A percentile compares a stretch with the other conserved stretches of the same genome.
Conservation (phyloP, 768 basidiomycete species). For the Auricularia heimuer region DNA sequence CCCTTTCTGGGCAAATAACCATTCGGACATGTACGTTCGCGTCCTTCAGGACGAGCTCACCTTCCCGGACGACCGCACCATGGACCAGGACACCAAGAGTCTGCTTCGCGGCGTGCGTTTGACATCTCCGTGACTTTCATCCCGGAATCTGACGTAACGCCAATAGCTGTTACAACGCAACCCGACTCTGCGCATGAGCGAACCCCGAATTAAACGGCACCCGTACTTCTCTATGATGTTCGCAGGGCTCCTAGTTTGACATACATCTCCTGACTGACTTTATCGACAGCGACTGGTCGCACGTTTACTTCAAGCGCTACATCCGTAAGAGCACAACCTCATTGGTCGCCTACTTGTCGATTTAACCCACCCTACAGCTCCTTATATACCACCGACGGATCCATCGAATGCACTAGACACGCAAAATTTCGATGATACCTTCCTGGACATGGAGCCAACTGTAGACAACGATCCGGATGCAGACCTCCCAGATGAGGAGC, state of each 20-base stretch:
- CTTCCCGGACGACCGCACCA: slow-evolving; percentile 84
- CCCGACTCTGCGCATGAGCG: slow-evolving; percentile 81
- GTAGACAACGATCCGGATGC: slow-evolving; percentile 55
- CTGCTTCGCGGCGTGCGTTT: slow-evolving; percentile 81
- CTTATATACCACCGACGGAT: slow-evolving; percentile 88
- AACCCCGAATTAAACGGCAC: slow-evolving; percentile 88
- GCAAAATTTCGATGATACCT: slow-evolving; percentile 95
- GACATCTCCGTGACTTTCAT: neutral
- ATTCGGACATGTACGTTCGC: slow-evolving; percentile 89
- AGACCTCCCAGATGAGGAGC: slow-evolving; percentile 12
- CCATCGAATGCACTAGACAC: slow-evolving; percentile 89
- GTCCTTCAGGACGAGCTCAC: slow-evolving; percentile 83
- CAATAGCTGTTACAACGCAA: slow-evolving; percentile 82
- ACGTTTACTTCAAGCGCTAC: slow-evolving; percentile 90
- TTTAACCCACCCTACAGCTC: slow-evolving; percentile 39
- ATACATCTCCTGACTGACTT: slow-evolving; percentile 11
- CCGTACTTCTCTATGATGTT: slow-evolving; percentile 94
- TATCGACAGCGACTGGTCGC: slow-evolving; percentile 71
- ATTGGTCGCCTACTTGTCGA: slow-evolving; percentile 4
- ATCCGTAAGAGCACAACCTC: slow-evolving; percentile 48
- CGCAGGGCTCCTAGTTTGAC: slow-evolving; percentile 19
- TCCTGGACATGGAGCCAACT: slow-evolving; percentile 90
- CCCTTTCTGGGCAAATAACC: slow-evolving; percentile 87
- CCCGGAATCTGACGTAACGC: neutral
- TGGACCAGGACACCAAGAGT: slow-evolving; percentile 92